Base-by-base conservation (phyloP, 192 early-diverging fungal genomes). In the Lobosporangium transversale region DNA sequence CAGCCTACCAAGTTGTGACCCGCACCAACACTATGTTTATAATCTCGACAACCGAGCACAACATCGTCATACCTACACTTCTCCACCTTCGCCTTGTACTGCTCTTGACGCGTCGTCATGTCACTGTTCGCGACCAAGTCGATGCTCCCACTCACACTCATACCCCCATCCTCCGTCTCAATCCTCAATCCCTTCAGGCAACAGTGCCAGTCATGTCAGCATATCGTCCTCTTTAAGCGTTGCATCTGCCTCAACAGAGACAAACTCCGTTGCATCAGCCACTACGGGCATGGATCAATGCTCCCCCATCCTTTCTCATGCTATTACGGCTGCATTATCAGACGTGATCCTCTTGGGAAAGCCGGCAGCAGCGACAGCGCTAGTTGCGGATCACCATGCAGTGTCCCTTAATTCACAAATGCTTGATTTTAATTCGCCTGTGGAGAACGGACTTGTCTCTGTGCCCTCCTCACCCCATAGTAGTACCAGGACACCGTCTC, bases 241-340 rank as follows among this genome's bases (percentile, higher is more conserved):
- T 11, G 12, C 57, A 1, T 18, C 57, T 18, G 42, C 31, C 27
- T 21, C 14, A 20, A 17, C 44, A 30, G 58, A 61, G 57, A 17
- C 8, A 4, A 12, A 23, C 27, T 27, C 43, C 2, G 11, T 37
- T 1, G 27, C 45, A 20, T 31, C 36, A 29, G 10, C 30, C 15
- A n/a, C 67, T 5, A 69, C 67, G 18, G 48, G 58, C 30, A 71
- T 71, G 69, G 26, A 49, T 8, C 69, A 71, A 2, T 71, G 69
- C 29, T 71, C 61, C 8, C 69, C 69, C 14, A 45, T 63, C 9
- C 36, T 71, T 11, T 56, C 69, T 10, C 59, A 49, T 32, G 48
- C 48, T 10, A 48, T 53, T 26, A 54, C 58, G 26, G 44, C 35
- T 15, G 24, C 48, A 48, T 31, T 60, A 26, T 21, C 58, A 43